Conservation (phyloP, 148 eudicot species). For the Polygonum maritimum region DNA sequence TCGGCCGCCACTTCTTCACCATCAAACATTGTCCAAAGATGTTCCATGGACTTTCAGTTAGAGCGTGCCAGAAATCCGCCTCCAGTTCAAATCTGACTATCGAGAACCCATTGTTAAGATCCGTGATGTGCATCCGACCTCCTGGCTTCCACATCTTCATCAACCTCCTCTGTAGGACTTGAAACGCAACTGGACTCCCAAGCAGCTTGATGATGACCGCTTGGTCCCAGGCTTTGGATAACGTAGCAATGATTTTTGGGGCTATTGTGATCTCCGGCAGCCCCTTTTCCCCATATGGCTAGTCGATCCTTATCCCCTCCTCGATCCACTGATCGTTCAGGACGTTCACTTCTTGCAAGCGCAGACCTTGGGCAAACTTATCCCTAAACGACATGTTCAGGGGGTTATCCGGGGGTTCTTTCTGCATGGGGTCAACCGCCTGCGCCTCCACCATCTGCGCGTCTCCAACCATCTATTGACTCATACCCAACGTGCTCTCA, state of each 20-base stretch:
- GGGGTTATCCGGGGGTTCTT: too few relatives aligned
- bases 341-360: too few relatives aligned
- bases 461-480: too few relatives aligned
- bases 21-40: background rate
- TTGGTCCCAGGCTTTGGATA: background rate
- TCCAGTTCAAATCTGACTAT: background rate
- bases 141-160: background rate
- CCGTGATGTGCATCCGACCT: background rate
- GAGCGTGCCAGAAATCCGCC: background rate
- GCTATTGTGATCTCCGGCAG: background rate
- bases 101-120: background rate
- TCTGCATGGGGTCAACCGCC: too few relatives aligned
- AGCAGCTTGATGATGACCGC: background rate
- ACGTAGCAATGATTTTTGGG: background rate
- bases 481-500: too few relatives aligned
- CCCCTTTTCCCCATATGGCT: background rate
- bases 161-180: background rate
- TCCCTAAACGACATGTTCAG: too few relatives aligned
- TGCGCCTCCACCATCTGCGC: too few relatives aligned
- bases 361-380: too few relatives aligned
- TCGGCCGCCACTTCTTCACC: background rate
- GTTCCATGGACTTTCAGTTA: background rate
- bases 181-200: background rate
- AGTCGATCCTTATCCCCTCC: too few relatives aligned
- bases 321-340: too few relatives aligned